These are phyloP conservation scores for Pseudognaphalium luteoalbum DNA, from an alignment of 129 eudicot genomes.

Conservation along the genomic window DNA sequence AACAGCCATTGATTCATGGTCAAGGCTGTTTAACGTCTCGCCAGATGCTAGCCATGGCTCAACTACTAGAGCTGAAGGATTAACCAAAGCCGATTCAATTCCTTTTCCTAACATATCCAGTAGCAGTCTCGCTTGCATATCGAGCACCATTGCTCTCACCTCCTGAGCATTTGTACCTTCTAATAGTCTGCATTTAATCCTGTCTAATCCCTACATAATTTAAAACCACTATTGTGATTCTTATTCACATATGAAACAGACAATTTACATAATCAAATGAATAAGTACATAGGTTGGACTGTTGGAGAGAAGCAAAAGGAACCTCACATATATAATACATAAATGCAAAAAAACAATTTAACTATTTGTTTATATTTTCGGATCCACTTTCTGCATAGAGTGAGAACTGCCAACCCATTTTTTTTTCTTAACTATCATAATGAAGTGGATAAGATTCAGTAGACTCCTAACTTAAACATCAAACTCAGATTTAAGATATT, in stretches of 20 bases:
- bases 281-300: neutral
- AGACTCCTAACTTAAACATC: too few relatives aligned
- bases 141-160: slow-evolving; percentile 99
- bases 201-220: slow-evolving; percentile 79
- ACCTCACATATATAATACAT: neutral
- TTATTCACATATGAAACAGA: neutral
- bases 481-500: too few relatives aligned
- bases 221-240: slow-evolving; percentile 21
- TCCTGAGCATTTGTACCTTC: slow-evolving; percentile 98
- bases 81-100: slow-evolving; percentile 87
- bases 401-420: too few relatives aligned
- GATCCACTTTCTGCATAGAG: too few relatives aligned
- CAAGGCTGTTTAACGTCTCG: slow-evolving; percentile 71
- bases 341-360: neutral
- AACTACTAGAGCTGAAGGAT: slow-evolving; percentile 84
- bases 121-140: slow-evolving; percentile 96
- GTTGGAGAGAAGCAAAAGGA: neutral
- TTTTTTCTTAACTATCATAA: too few relatives aligned
- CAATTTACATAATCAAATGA: neutral
- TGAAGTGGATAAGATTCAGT: too few relatives aligned
- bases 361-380: too few relatives aligned
- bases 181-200: slow-evolving; percentile 91
- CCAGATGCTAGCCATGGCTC: slow-evolving; percentile 96
- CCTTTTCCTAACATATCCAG: slow-evolving; percentile 98
- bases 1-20: slow-evolving; percentile 91